Evolutionary conservation across 179 eudicot species (phyloP).

Genomic region (Drosera spatulata): DNA sequence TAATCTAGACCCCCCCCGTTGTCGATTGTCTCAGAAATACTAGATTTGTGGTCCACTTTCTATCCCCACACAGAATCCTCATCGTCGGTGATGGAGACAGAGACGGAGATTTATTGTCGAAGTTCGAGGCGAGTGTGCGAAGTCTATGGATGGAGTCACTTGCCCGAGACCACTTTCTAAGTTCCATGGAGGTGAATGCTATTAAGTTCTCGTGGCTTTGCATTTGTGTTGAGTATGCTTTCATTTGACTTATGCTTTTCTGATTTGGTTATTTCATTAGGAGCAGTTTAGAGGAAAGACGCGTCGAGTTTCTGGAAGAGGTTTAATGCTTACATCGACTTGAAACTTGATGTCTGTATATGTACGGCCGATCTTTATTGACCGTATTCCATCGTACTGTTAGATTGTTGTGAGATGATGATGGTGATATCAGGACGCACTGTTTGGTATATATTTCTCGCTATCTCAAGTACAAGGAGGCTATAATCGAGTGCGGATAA

Average conservation of each 20-base stretch:
- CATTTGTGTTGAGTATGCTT: too few species aligned
- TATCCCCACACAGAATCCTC: constrained; percentile 43
- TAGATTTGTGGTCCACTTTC: constrained; percentile 51
- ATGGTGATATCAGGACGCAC: too few species aligned
- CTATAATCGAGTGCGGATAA: too few species aligned
- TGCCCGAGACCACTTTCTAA: constrained; percentile 36
- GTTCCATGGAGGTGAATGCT: constrained; percentile 62
- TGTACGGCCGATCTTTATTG: background rate
- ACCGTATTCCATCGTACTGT: too few species aligned
- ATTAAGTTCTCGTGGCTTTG: background rate
- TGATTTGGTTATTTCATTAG: constrained; percentile 45
- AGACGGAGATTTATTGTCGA: constrained; percentile 24
- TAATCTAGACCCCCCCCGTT: constrained; percentile 38
- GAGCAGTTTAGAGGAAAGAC: constrained; percentile 55
- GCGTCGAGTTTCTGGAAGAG: constrained; percentile 72
- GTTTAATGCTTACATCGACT: constrained; percentile 57
- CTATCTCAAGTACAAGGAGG: too few species aligned
- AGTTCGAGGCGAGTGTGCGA: constrained; percentile 31
- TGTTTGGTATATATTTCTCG: too few species aligned
- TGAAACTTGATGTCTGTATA: constrained; percentile 24
- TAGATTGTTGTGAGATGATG: too few species aligned
- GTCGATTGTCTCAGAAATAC: constrained; percentile 38
- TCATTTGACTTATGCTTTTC: too few species aligned
- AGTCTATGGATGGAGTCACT: constrained; percentile 51
- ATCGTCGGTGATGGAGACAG: constrained; percentile 31